Conservation (phyloP, 2,329 filamentous ascomycete species). For the Stagonosporopsis tanaceti region DNA sequence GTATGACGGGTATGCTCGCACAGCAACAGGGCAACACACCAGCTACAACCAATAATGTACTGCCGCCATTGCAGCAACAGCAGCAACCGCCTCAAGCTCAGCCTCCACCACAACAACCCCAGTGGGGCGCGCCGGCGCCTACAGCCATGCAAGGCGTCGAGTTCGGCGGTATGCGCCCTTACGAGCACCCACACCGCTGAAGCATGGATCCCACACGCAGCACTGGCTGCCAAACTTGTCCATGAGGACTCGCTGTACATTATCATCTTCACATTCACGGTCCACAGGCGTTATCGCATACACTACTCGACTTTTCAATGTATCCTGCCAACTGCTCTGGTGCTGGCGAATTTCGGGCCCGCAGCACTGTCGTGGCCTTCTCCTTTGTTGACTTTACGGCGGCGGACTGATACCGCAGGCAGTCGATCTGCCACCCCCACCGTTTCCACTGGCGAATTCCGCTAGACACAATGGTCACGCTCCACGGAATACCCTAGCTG, state of each 20-base stretch:
- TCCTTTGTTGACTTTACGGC: slow-evolving; percentile 4
- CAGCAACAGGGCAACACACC: slow-evolving; percentile 48
- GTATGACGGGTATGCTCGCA: slow-evolving; percentile 54
- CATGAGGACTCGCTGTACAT: slow-evolving; percentile 16
- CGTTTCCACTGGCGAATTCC: background rate
- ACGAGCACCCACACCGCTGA: slow-evolving; percentile 47
- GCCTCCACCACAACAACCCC: slow-evolving; percentile 43
- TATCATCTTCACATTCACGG: slow-evolving; percentile 19
- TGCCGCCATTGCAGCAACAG: slow-evolving; percentile 51
- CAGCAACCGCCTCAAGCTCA: slow-evolving; percentile 38
- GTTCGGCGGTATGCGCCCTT: slow-evolving; percentile 51
- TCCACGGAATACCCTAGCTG: background rate
- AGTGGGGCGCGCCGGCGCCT: slow-evolving; percentile 44
- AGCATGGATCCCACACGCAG: background rate
- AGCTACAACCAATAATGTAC: slow-evolving; percentile 39
- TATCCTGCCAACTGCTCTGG: background rate
- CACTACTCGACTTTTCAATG: slow-evolving; percentile 11
- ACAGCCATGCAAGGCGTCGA: slow-evolving; percentile 61
- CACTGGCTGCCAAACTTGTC: background rate
- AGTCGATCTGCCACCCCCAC: background rate
- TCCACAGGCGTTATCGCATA: slow-evolving; percentile 20
- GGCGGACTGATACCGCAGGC: background rate
- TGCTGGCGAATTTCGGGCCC: background rate
- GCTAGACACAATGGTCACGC: slow-evolving; percentile 3
- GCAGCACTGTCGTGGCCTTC: slow-evolving; percentile 2